A percentile compares a stretch with the other conserved stretches of the same genome.
These are phyloP conservation scores for Colletotrichum sp. DNA, from an alignment of 2,329 filamentous ascomycete genomes.

Conservation along the genomic window DNA sequence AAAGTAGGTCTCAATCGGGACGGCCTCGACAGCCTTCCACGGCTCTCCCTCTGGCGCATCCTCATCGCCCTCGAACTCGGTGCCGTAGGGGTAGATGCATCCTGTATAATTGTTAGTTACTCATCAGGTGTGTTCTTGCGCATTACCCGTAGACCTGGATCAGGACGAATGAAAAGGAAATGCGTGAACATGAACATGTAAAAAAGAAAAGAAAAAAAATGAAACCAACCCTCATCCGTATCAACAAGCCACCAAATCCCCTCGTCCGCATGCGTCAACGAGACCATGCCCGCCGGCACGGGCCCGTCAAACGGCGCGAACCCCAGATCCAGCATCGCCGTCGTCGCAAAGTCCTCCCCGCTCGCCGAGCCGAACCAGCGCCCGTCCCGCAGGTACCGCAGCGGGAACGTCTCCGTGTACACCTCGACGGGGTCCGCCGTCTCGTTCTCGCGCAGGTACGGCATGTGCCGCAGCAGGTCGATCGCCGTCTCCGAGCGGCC, in stretches of 20 bases:
- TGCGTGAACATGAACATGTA: too few species aligned
- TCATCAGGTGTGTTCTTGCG: too few species aligned
- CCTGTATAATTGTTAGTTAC: neutral
- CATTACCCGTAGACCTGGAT: too few species aligned
- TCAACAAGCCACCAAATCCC: constrained; percentile 18
- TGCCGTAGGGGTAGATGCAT: constrained; percentile 17
- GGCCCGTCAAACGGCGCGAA: constrained; percentile 20
- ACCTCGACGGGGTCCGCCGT: constrained; percentile 9
- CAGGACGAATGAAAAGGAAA: too few species aligned
- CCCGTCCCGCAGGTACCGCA: constrained; percentile 16
- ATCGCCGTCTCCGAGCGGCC: constrained; percentile 17
- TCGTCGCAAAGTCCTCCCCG: neutral
- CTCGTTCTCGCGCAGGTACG: constrained; percentile 18
- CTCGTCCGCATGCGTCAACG: constrained; percentile 18
- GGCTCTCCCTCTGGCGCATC: neutral
- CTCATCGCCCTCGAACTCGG: neutral
- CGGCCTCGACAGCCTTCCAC: constrained; percentile 8
- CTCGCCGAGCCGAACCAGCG: constrained; percentile 10
- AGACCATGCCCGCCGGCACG: constrained; percentile 17
- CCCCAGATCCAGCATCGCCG: constrained; percentile 9
- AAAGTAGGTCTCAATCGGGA: constrained; percentile 9
- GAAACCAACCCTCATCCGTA: constrained; percentile 7
- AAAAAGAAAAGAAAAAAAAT: too few species aligned
- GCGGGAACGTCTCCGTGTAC: constrained; percentile 16
- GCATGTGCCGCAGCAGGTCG: constrained; percentile 15